These are phyloP conservation scores for Schizosaccharomyces cryophilus DNA, from an alignment of 805 yeast species.

Conservation along the genomic window DNA sequence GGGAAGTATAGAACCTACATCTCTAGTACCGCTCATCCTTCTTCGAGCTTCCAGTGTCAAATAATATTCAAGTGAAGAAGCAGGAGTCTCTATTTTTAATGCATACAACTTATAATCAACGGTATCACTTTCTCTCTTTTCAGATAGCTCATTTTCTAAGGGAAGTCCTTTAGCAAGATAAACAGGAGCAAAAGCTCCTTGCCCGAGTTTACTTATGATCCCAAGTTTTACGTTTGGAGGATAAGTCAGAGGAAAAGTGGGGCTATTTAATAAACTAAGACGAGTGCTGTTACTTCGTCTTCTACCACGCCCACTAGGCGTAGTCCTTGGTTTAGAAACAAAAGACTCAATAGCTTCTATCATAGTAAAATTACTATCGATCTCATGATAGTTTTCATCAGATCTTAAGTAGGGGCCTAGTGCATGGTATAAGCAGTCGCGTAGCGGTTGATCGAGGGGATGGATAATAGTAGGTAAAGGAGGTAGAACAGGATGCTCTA, in stretches of 20 bases:
- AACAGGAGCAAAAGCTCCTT: constrained; percentile 62
- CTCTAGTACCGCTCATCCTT: constrained; percentile 14
- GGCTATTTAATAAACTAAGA: neutral
- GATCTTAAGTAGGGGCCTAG: neutral
- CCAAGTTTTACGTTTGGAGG: constrained; percentile 4
- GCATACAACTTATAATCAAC: constrained; percentile 22
- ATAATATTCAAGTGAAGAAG: constrained; percentile 62
- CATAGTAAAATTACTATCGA: neutral
- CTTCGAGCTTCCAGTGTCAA: constrained; percentile 33
- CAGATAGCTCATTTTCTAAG: neutral
- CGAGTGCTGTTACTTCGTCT: neutral
- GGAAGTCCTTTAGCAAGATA: constrained; percentile 23
- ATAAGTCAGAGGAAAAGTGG: neutral
- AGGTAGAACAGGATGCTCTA: neutral
- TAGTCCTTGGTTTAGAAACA: neutral
- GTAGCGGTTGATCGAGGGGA: neutral
- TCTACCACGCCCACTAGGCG: neutral
- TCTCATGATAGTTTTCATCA: neutral
- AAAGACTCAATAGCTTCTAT: neutral
- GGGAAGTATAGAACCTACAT: constrained; percentile 21
- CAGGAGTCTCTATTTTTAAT: constrained; percentile 45
- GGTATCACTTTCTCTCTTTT: constrained; percentile 19
- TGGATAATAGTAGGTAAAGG: neutral
- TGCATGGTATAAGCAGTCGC: neutral
- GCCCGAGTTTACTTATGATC: constrained; percentile 35